Conservation (phyloP, 805 yeast species). For the Wickerhamiella spandovensis region DNA sequence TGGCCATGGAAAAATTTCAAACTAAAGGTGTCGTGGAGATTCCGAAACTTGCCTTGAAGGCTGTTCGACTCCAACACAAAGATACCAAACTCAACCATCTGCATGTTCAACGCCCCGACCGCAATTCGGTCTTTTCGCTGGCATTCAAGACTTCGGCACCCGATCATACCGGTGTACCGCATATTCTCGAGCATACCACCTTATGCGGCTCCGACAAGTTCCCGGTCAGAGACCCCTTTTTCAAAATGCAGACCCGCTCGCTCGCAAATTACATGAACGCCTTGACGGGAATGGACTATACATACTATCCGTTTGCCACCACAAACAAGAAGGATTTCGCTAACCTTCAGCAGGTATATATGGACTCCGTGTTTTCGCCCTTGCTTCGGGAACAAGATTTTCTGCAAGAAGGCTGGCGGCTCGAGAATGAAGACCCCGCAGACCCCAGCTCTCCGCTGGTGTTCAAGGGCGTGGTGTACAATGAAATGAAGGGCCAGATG, state of each 20-base stretch:
- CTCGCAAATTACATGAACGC: conserved; percentile 96
- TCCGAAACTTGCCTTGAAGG: conserved; percentile 72
- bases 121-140: conserved; percentile 76
- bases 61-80: conserved; percentile 55
- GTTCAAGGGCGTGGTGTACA: conserved; percentile 92
- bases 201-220: conserved; percentile 83
- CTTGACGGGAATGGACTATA: conserved; percentile 95
- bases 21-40: conserved; percentile 52
- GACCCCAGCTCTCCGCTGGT: conserved; percentile 48
- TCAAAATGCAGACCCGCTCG: conserved; percentile 93
- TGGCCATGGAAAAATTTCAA: conserved; percentile 38
- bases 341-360: conserved; percentile 75
- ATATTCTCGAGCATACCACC: conserved; percentile 90
- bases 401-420: conserved; percentile 94
- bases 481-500: conserved; percentile 97
- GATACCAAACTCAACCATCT: conserved; percentile 68
- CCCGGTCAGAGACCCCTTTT: conserved; percentile 95
- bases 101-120: conserved; percentile 73
- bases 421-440: conserved; percentile 53
- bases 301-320: conserved; percentile 92
- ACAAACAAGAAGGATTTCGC: conserved; percentile 71
- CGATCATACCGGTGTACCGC: conserved; percentile 89
- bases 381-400: conserved; percentile 67
- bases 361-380: conserved; percentile 80
- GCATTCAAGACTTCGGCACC: conserved; percentile 94